Percentiles rank a stretch among this genome's conserved stretches.
phyloP scores from a whole-genome alignment of 129 eudicot genomes.

The Helianthus tuberosus region DNA sequence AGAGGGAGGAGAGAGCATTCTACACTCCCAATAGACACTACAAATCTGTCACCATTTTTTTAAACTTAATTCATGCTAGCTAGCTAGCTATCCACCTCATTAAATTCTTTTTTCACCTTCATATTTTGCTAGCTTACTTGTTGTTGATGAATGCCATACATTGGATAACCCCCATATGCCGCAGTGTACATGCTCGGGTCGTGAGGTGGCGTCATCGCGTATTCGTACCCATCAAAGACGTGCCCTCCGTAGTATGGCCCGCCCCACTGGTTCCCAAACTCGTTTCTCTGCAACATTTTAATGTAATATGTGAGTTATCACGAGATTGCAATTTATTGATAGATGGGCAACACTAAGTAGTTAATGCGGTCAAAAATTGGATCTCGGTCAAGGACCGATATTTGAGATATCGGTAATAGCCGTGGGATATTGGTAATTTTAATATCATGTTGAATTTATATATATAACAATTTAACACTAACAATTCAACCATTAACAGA shows the following conservation, averaged over 20 bases:
- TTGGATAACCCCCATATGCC: constrained; percentile 76
- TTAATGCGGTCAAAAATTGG: too few species aligned
- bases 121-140: constrained; percentile 63
- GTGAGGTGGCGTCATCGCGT: constrained; percentile 69
- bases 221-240: constrained; percentile 73
- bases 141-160: constrained; percentile 82
- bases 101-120: constrained; percentile 2
- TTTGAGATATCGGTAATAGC: too few species aligned
- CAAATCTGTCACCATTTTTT: constrained; percentile 34
- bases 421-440: too few species aligned
- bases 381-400: too few species aligned
- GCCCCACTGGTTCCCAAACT: constrained; percentile 76
- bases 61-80: constrained; percentile 16
- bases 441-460: too few species aligned
- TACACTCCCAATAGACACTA: constrained; percentile 39
- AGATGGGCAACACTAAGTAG: too few species aligned
- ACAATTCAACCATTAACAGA: too few species aligned
- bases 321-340: too few species aligned
- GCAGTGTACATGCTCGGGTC: constrained; percentile 88
- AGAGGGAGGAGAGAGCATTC: constrained; percentile 53
- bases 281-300: constrained; percentile 53
- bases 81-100: constrained; percentile 23
- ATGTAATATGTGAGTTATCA: neutral
- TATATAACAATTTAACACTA: too few species aligned
- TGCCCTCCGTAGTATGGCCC: constrained; percentile 86